Conservation (phyloP, 257 asterid genomes). For the Solanum verrucosum region DNA sequence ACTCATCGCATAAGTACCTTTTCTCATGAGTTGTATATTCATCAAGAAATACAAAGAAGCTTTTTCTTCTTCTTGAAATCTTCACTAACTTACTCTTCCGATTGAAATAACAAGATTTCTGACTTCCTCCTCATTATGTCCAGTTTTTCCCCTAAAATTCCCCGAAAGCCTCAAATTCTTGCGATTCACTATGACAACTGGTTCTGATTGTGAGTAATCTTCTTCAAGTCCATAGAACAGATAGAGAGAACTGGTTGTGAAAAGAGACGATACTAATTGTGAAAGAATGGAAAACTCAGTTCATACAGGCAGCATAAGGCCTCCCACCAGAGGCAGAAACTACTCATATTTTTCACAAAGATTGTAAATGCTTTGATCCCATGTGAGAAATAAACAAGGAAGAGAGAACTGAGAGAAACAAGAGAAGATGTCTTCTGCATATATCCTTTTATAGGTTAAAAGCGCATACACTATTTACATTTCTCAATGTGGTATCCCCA, state of each 20-base stretch:
- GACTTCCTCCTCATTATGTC: not conserved
- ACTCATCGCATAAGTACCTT: not conserved
- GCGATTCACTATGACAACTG: not conserved
- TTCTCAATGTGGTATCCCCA: not conserved
- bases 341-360: not conserved
- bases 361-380: not conserved
- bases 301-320: not conserved
- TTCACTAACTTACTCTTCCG: not conserved
- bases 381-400: not conserved
- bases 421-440: not conserved
- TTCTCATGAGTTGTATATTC: not conserved
- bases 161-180: not conserved
- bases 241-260: not conserved
- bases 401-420: not conserved
- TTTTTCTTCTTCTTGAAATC: not conserved
- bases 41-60: not conserved
- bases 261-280: not conserved
- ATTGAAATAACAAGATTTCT: not conserved
- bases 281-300: not conserved
- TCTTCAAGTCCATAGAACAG: not conserved
- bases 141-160: not conserved
- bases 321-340: not conserved
- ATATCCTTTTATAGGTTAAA: not conserved
- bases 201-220: not conserved
- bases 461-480: not conserved